phyloP scores from a whole-genome alignment of 768 basidiomycete species.

The Trametes elegans region DNA sequence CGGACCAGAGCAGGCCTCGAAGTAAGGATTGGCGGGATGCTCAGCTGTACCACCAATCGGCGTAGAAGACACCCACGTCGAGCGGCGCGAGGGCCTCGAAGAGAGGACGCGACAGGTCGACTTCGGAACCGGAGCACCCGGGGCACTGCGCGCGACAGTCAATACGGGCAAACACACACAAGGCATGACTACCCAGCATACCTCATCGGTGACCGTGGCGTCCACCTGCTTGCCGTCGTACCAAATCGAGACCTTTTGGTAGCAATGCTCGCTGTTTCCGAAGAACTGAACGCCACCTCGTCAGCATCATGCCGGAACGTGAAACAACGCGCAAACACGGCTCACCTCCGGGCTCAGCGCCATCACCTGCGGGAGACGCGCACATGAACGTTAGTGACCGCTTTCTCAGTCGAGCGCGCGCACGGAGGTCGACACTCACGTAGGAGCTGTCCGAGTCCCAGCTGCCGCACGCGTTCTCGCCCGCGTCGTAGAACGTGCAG shows the following conservation, averaged over 20 bases:
- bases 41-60: constrained; percentile 52
- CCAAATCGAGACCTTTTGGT: constrained; percentile 58
- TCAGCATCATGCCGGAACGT: neutral
- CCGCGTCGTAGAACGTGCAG: constrained; percentile 25
- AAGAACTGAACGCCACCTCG: constrained; percentile 47
- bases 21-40: neutral
- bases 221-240: constrained; percentile 53
- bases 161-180: neutral
- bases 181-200: constrained; percentile 20
- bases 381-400: neutral
- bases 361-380: constrained; percentile 47
- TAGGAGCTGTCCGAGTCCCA: constrained; percentile 16
- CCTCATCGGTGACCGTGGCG: constrained; percentile 65
- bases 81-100: constrained; percentile 58
- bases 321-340: neutral
- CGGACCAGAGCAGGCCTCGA: neutral
- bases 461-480: constrained; percentile 25
- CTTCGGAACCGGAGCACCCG: constrained; percentile 57
- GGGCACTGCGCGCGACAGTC: constrained; percentile 47
- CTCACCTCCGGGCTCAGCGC: constrained; percentile 38
- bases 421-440: constrained; percentile 12
- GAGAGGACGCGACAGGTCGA: constrained; percentile 68
- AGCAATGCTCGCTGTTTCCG: constrained; percentile 51
- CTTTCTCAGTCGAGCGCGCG: neutral
- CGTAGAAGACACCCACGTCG: constrained; percentile 53